Conservation (phyloP, 1,139 yeast genomes). For the Yamadazyma triangularis region DNA sequence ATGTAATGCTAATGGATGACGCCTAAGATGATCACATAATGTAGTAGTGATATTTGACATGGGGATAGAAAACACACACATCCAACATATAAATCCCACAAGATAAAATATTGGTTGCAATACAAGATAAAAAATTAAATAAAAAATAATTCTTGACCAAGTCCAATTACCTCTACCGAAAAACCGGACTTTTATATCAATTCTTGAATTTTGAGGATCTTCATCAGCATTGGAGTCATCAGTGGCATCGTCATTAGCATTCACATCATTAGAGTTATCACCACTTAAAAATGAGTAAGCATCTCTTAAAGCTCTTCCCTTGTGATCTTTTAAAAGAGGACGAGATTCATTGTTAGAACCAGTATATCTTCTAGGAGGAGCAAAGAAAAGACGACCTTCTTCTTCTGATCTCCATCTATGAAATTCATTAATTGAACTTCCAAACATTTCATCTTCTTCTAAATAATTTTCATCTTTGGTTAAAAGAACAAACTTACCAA, state of each 20-base stretch:
- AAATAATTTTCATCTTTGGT: slow-evolving; percentile 76
- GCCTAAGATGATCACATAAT: slow-evolving; percentile 71
- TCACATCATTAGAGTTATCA: slow-evolving; percentile 19
- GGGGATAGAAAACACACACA: slow-evolving; percentile 85
- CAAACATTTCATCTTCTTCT: slow-evolving; percentile 85
- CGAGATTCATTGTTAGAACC: slow-evolving; percentile 27
- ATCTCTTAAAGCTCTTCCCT: slow-evolving; percentile 40
- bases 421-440: slow-evolving; percentile 79
- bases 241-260: slow-evolving; percentile 19
- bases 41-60: slow-evolving; percentile 69
- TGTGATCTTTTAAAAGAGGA: slow-evolving; percentile 42
- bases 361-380: slow-evolving; percentile 54
- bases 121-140: slow-evolving; percentile 62
- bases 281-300: slow-evolving; percentile 32
- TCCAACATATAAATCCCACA: slow-evolving; percentile 67
- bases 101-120: slow-evolving; percentile 63
- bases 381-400: slow-evolving; percentile 66
- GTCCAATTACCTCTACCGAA: slow-evolving; percentile 97
- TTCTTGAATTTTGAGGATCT: slow-evolving; percentile 4
- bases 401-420: slow-evolving; percentile 85
- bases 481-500: slow-evolving; percentile 83
- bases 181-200: slow-evolving; percentile 50
- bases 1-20: slow-evolving; percentile 84
- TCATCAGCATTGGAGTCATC: slow-evolving; percentile 29
- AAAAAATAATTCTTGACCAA: slow-evolving; percentile 75